Conservation (phyloP, 495 filamentous ascomycete genomes). For the Antarctomyces pellizariae region DNA sequence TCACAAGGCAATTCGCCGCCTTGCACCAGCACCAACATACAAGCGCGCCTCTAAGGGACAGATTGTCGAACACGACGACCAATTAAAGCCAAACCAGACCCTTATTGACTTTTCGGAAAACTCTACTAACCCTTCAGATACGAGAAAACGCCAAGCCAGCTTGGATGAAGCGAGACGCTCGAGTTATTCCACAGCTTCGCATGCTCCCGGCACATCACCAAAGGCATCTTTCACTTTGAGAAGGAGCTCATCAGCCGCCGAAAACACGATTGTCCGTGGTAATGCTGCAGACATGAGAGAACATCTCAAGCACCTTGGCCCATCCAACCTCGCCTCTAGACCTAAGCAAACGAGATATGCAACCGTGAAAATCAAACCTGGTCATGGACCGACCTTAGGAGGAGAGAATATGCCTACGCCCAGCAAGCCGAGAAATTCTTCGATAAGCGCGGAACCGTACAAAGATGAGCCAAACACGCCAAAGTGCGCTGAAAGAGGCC, state of each 20-base stretch:
- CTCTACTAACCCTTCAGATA: too few species aligned
- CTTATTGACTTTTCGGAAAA: too few species aligned
- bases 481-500: too few species aligned
- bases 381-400: too few species aligned
- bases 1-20: conserved; percentile 77
- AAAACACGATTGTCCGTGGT: conserved; percentile 20
- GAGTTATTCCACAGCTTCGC: too few species aligned
- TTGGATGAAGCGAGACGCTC: too few species aligned
- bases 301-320: conserved; percentile 77
- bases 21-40: conserved; percentile 14
- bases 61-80: conserved; percentile 28
- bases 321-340: conserved; percentile 69
- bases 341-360: conserved; percentile 68
- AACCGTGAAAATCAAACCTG: conserved; percentile 77
- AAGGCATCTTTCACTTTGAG: conserved; percentile 28
- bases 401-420: too few species aligned
- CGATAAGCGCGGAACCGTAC: conserved; percentile 9
- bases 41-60: conserved; percentile 34
- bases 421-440: conserved; percentile 1
- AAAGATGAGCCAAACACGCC: conserved; percentile 5
- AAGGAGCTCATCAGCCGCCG: conserved; percentile 26
- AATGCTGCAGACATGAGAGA: conserved; percentile 46
- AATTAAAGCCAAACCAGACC: conserved; percentile 6
- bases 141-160: too few species aligned
- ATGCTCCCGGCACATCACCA: conserved; percentile 9